phyloP scores from a whole-genome alignment of 768 basidiomycete species.

The Hygrocybe punicea region DNA sequence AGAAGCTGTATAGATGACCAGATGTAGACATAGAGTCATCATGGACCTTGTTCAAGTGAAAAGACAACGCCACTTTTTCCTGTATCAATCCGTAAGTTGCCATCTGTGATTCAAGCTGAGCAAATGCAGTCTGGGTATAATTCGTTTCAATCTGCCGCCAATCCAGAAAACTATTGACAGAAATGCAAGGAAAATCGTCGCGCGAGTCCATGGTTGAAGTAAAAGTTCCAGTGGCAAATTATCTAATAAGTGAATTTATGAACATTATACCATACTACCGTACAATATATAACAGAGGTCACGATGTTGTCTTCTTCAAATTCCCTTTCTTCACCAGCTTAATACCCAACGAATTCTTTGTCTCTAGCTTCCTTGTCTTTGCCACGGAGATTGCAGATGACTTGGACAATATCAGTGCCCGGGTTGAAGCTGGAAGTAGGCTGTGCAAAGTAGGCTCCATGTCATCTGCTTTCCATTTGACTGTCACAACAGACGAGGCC shows the following conservation, averaged over 20 bases:
- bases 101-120: constrained; percentile 47
- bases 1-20: constrained; percentile 13
- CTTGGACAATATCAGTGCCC: constrained; percentile 55
- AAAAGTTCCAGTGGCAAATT: no score
- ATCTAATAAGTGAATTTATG: no score
- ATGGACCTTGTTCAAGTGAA: constrained; percentile 54
- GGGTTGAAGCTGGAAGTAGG: constrained; percentile 63
- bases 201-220: constrained; percentile 33
- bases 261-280: no score
- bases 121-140: constrained; percentile 46
- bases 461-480: constrained; percentile 85
- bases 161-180: constrained; percentile 61
- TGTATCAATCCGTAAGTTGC: constrained; percentile 35
- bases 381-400: constrained; percentile 36
- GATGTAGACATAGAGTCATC: constrained; percentile 2
- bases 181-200: constrained; percentile 49
- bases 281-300: no score
- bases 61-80: constrained; percentile 48
- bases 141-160: constrained; percentile 61
- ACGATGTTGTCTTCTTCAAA: no score
- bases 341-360: constrained; percentile 69
- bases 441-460: constrained; percentile 67
- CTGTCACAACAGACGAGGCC: constrained; percentile 48
- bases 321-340: constrained; percentile 60
- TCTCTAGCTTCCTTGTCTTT: constrained; percentile 62